These are phyloP conservation scores for Lipomyces orientalis DNA, from an alignment of 805 yeast species.

Conservation along the genomic window DNA sequence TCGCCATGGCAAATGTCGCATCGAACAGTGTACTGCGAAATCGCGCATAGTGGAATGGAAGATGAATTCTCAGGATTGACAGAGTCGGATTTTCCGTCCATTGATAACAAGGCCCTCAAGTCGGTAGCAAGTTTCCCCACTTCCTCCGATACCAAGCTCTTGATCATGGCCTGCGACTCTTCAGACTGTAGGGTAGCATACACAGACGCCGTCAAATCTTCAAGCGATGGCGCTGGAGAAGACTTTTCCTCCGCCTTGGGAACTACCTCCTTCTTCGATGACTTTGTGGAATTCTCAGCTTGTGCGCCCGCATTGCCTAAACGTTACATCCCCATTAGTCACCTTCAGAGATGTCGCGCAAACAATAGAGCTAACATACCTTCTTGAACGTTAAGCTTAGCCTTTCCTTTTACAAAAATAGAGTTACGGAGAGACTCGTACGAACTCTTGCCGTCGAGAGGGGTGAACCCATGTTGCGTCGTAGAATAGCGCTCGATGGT, in stretches of 20 bases:
- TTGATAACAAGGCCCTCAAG: not conserved
- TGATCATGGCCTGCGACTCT: slow-evolving; percentile 14
- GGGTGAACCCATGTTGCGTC: slow-evolving; percentile 18
- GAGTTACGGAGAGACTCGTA: slow-evolving; percentile 28
- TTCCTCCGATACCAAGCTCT: slow-evolving; percentile 14
- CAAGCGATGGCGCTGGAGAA: not conserved
- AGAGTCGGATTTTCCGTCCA: not conserved
- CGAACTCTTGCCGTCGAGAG: slow-evolving; percentile 21
- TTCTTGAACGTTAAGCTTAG: slow-evolving; percentile 23
- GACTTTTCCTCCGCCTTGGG: not conserved
- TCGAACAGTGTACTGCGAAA: slow-evolving; percentile 12
- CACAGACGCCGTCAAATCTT: slow-evolving; percentile 8
- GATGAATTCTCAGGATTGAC: not conserved
- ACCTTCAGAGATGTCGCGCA: not conserved
- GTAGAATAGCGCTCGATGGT: slow-evolving; percentile 30
- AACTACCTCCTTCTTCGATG: not conserved
- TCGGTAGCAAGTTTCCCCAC: slow-evolving; percentile 16
- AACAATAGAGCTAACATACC: slow-evolving; percentile 13
- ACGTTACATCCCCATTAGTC: not conserved
- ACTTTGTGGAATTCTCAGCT: not conserved
- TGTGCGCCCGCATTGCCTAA: not conserved
- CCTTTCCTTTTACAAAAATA: slow-evolving; percentile 29
- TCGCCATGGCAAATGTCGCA: slow-evolving; percentile 27
- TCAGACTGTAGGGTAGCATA: not conserved
- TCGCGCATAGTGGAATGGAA: not conserved